Evolutionary conservation across 2,329 filamentous ascomycete species (phyloP).

Genomic region (Hirsutella minnesotensis): DNA sequence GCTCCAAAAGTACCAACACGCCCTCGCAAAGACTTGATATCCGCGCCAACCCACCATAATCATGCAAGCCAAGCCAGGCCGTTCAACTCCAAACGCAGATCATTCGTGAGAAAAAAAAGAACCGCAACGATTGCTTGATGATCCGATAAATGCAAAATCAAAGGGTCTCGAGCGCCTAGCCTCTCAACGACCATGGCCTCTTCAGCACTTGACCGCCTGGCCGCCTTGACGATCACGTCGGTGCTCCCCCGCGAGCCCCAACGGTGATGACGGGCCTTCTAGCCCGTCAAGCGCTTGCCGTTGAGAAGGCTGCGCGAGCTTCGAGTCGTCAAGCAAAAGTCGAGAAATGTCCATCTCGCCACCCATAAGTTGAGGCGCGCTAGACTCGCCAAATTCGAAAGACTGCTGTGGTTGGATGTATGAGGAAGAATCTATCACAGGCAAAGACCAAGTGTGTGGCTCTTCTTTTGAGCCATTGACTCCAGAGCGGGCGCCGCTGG

Average conservation of each 20-base stretch:
- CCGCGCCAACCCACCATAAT: too few relatives aligned
- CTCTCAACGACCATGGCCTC: too few relatives aligned
- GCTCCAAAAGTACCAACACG: too few relatives aligned
- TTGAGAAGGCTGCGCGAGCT: constrained; percentile 13
- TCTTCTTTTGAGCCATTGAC: constrained; percentile 34
- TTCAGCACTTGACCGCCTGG: constrained; percentile 8
- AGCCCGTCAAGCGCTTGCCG: constrained; percentile 15
- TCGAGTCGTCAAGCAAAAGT: constrained; percentile 43
- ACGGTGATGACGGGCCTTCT: constrained; percentile 13
- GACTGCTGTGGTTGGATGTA: constrained; percentile 13
- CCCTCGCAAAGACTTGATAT: too few relatives aligned
- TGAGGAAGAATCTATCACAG: constrained; percentile 19
- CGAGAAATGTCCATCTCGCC: constrained; percentile 53
- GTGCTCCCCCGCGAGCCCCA: constrained; percentile 7
- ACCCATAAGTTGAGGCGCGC: constrained; percentile 26
- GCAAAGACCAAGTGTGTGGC: constrained; percentile 28
- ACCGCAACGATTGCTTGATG: too few relatives aligned
- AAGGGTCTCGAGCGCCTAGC: too few relatives aligned
- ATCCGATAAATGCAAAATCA: too few relatives aligned
- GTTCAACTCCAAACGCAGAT: neutral
- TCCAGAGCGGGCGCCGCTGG: constrained; percentile 26
- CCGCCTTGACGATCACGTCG: constrained; percentile 8
- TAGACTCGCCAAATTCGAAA: constrained; percentile 33
- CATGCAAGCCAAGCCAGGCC: neutral
- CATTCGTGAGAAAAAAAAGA: too few relatives aligned